A percentile compares a stretch with the other conserved stretches of the same genome.
These are phyloP conservation scores for Waltergamsia citrina DNA, from an alignment of 2,329 filamentous ascomycete genomes.

Conservation along the genomic window DNA sequence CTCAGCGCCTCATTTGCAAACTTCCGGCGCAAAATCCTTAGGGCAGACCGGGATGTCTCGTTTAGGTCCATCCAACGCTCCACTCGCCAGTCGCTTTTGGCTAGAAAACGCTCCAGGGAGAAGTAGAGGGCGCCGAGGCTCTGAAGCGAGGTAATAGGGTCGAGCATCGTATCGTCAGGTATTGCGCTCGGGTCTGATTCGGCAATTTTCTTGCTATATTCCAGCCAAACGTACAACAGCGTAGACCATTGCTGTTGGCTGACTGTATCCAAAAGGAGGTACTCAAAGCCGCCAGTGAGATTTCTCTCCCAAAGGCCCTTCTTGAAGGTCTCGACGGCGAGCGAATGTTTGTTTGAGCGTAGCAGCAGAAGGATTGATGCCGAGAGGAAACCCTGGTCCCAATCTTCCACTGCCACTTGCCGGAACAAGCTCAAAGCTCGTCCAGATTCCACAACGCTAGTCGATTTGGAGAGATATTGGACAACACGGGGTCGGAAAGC, in stretches of 20 bases:
- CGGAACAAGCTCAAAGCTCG: slow-evolving; percentile 35
- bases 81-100: slow-evolving; percentile 10
- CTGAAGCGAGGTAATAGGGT: slow-evolving; percentile 10
- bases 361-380: slow-evolving; percentile 32
- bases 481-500: slow-evolving; percentile 23
- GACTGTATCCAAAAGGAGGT: slow-evolving; percentile 31
- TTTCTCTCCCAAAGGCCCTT: slow-evolving; percentile 21
- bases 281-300: slow-evolving; percentile 30
- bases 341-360: slow-evolving; percentile 23
- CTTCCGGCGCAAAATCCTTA: slow-evolving; percentile 17
- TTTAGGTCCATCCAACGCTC: slow-evolving; percentile 3
- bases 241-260: slow-evolving; percentile 22
- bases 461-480: slow-evolving; percentile 30
- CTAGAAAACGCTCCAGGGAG: slow-evolving; percentile 21
- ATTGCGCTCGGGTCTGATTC: slow-evolving; percentile 4
- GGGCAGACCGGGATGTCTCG: slow-evolving; percentile 5
- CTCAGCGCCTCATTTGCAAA: slow-evolving; percentile 20
- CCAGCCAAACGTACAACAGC: slow-evolving; percentile 25
- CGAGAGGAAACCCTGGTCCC: slow-evolving; percentile 29
- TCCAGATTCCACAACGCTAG: slow-evolving; percentile 30
- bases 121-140: slow-evolving; percentile 20
- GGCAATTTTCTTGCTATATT: slow-evolving; percentile 16
- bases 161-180: slow-evolving; percentile 12
- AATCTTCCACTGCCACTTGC: slow-evolving; percentile 21
- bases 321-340: slow-evolving; percentile 30